These are phyloP conservation scores for Mycena kentingensis DNA, from an alignment of 768 basidiomycete genomes.

Conservation along the genomic window DNA sequence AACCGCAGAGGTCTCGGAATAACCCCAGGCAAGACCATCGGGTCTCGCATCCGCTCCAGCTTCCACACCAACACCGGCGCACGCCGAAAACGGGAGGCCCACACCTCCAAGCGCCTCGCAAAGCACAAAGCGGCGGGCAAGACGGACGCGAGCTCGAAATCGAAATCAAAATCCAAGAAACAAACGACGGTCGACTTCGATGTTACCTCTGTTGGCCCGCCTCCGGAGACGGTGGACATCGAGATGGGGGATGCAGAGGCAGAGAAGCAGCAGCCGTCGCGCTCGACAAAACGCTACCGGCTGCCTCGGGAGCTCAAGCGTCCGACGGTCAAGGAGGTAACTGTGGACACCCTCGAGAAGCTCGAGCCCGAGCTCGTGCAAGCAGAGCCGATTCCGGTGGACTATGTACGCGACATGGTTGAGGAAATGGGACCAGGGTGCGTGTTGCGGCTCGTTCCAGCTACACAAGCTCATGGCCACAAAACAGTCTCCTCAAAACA, in stretches of 20 bases:
- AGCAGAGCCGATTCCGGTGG: slow-evolving; percentile 36
- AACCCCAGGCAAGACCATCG: slow-evolving; percentile 12
- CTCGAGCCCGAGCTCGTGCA: slow-evolving; percentile 46
- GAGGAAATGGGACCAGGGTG: slow-evolving; percentile 45
- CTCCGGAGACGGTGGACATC: slow-evolving; percentile 16
- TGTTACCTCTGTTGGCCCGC: slow-evolving; percentile 18
- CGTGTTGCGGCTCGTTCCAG: slow-evolving; percentile 22
- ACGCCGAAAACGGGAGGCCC: slow-evolving; percentile 2
- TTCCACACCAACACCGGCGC: slow-evolving; percentile 2
- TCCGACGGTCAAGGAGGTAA: slow-evolving; percentile 42
- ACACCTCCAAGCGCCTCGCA: slow-evolving; percentile 5
- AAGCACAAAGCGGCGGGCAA: slow-evolving; percentile 8
- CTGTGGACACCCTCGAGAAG: slow-evolving; percentile 41
- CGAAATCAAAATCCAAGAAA: slow-evolving; percentile 1
- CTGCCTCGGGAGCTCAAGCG: slow-evolving; percentile 52
- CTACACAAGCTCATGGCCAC: slow-evolving; percentile 9
- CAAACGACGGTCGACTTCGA: slow-evolving; percentile 13
- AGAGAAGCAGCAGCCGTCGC: slow-evolving; percentile 3
- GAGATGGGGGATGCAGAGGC: slow-evolving; percentile 24
- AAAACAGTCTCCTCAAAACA: slow-evolving; percentile 43
- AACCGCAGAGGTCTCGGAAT: no score
- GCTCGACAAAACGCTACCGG: slow-evolving; percentile 31
- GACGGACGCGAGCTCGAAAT: no score
- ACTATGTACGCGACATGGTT: slow-evolving; percentile 50
- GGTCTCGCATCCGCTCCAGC: slow-evolving; percentile 13